Conservation (phyloP, 805 yeast species). For the Candida ipomoeae region DNA sequence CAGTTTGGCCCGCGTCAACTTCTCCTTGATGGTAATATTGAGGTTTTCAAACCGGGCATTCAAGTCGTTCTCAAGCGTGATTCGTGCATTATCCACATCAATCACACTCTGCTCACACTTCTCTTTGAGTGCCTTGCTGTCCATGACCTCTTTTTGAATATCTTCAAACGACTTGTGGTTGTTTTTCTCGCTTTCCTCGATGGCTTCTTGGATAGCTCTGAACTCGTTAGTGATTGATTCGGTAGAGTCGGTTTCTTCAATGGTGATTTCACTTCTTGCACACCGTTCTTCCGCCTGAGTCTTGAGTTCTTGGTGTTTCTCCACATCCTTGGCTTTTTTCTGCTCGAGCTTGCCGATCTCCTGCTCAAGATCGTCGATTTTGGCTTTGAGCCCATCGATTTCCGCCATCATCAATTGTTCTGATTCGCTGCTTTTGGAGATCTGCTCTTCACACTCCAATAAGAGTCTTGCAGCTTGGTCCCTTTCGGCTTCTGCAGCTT, state of each 20-base stretch:
- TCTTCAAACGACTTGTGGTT: constrained; percentile 56
- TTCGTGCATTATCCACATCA: constrained; percentile 27
- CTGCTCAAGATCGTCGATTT: constrained; percentile 10
- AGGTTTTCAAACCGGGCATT: constrained; percentile 30
- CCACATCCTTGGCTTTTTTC: constrained; percentile 11
- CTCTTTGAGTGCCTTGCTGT: constrained; percentile 40
- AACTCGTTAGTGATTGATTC: constrained; percentile 50
- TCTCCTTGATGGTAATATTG: constrained; percentile 29
- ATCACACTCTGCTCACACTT: constrained; percentile 39
- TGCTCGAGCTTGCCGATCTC: constrained; percentile 14
- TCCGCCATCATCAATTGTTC: constrained; percentile 18
- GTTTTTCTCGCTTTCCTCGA: constrained; percentile 48
- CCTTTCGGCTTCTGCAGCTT: constrained; percentile 5
- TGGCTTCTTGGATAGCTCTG: constrained; percentile 40
- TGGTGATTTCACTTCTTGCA: constrained; percentile 41
- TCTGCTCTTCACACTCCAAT: constrained; percentile 18
- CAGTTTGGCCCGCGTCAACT: constrained; percentile 28
- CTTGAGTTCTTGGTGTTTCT: constrained; percentile 16
- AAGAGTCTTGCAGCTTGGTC: neutral
- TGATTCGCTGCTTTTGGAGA: constrained; percentile 10
- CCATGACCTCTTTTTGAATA: constrained; percentile 45
- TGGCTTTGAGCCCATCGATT: constrained; percentile 25
- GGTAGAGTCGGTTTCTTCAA: constrained; percentile 37
- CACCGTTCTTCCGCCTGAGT: constrained; percentile 40
- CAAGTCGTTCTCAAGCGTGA: constrained; percentile 27